Evolutionary conservation across 176 grass and related monocot species (phyloP).

Genomic region (Oryza officinalis): DNA sequence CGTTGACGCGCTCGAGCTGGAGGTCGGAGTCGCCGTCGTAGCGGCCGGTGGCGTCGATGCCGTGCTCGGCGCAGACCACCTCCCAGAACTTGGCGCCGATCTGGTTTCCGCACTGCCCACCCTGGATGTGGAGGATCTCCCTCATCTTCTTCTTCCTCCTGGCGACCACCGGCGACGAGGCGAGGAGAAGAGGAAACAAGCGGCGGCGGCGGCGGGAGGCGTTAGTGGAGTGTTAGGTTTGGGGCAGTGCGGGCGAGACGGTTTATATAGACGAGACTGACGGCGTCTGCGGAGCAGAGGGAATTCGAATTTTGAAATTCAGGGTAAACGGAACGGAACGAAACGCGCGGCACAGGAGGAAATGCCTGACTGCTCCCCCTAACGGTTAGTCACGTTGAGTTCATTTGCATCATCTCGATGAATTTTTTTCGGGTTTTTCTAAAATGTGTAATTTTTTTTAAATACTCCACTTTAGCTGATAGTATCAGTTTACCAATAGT

Average conservation of each 20-base stretch:
- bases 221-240: constrained; percentile 22
- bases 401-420: no score
- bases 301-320: constrained; percentile 54
- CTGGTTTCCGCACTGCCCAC: constrained; percentile 86
- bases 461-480: no score
- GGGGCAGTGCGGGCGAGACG: not conserved
- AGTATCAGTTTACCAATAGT: no score
- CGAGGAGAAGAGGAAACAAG: not conserved
- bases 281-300: not conserved
- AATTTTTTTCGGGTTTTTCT: no score
- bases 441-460: no score
- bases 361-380: not conserved
- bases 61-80: constrained; percentile 84
- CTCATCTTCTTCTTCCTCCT: constrained; percentile 36
- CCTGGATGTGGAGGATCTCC: constrained; percentile 85
- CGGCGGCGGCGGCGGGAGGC: not conserved
- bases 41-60: constrained; percentile 71
- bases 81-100: constrained; percentile 80
- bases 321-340: no score
- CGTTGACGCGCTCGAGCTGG: constrained; percentile 75
- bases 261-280: not conserved
- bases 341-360: no score
- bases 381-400: not conserved
- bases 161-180: not conserved
- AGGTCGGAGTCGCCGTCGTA: constrained; percentile 68